Evolutionary conservation across 352 stramenopile genomes (phyloP), one percentile per base, ranked within the genome.

Genomic region (Blastocystis sp.): DNA sequence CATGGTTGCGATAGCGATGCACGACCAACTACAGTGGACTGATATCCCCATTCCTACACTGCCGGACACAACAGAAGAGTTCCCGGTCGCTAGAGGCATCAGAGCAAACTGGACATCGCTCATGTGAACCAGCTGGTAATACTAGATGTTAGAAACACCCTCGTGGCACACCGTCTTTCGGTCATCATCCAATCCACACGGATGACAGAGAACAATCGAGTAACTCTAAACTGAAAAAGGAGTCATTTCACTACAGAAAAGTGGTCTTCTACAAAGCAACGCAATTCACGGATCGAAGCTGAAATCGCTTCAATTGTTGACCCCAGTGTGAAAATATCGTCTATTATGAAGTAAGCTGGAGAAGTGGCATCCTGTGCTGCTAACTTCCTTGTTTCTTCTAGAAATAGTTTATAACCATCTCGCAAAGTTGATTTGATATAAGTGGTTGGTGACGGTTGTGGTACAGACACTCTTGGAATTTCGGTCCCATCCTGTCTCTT

Each of bases 81-180:
- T n/a, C 43, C 70, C 70, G 16, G 70, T 81, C 6, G 70, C 4
- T 0, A 81, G 47, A 24, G 70, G 70, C 70, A 81, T 81, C 45
- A 81, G 39, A 4, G 56, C 13, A n/a, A 81, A 64, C 47, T 81
- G 70, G 11, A 81, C 26, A 63, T 81, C 70, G 30, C 70, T 81
- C 2, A 41, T 6, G 54, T 81, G 18, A 41, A 81, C 70, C 24
- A 81, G 41, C 20, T 62, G 16, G 30, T 81, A 47, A 41, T 81
- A 81, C 70, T 81, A 81, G 8, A n/a, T 9, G 16, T 62, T 53
- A 81, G 24, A 9, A 37, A 34, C 30, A 34, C 30, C 30, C 30
- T 59, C 50, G 50, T n/a, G 50, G 50, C 50, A 3, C 13, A 59
- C 70, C 1, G 56, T 20, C 18, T 18, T 18, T 0, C 8, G n/a